Percentiles rank a stretch among this genome's conserved stretches.
Conservation (phyloP, 1,284 basidiomycete species). For the Moesziomyces sp. region DNA sequence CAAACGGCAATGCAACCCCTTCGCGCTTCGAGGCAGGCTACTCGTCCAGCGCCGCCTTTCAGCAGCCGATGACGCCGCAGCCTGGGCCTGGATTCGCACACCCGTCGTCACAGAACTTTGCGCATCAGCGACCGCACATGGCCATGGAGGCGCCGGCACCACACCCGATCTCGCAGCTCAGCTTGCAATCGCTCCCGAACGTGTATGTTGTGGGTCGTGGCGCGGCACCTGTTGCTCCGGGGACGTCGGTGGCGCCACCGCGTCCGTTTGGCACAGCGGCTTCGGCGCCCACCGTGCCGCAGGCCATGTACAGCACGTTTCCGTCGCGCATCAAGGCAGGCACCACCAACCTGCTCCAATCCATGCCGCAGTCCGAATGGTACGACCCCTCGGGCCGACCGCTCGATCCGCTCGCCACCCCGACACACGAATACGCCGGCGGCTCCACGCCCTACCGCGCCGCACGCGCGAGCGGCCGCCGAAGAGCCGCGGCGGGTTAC, state of each 20-base stretch:
- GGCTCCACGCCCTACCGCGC: constrained; percentile 28
- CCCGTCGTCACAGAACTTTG: neutral
- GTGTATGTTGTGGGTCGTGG: constrained; percentile 29
- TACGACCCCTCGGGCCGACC: constrained; percentile 39
- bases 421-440: constrained; percentile 18
- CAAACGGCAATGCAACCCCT: constrained; percentile 22
- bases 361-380: constrained; percentile 71
- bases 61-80: constrained; percentile 10
- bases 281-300: constrained; percentile 66
- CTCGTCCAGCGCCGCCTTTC: constrained; percentile 15
- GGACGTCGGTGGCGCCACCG: constrained; percentile 27
- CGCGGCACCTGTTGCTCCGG: constrained; percentile 27
- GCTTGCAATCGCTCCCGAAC: constrained; percentile 20
- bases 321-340: constrained; percentile 92
- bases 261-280: constrained; percentile 36
- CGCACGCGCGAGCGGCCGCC: constrained; percentile 27
- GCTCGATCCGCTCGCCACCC: constrained; percentile 31
- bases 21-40: constrained; percentile 33
- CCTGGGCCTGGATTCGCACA: constrained; percentile 2
- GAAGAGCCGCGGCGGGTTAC: constrained; percentile 35
- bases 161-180: constrained; percentile 15
- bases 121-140: neutral
- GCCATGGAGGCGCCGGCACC: constrained; percentile 1
- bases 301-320: constrained; percentile 86
- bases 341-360: constrained; percentile 87